Evolutionary conservation across 139 green algal species (phyloP).

Genomic region (Haematococcus lacustris): DNA sequence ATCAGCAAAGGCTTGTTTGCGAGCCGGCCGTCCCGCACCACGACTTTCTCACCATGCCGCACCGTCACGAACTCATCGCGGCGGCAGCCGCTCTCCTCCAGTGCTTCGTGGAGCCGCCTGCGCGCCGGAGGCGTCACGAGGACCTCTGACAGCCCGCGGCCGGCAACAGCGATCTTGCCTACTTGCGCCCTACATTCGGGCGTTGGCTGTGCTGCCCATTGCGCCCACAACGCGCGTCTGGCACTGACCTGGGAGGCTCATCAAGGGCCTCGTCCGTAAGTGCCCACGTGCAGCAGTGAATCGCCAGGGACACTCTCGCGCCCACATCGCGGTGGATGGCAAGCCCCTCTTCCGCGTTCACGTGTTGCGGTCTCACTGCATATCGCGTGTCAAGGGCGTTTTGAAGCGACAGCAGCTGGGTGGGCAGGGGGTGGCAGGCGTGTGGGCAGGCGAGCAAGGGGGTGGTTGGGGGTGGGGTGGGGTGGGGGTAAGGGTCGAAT

Average conservation of each 20-base stretch:
- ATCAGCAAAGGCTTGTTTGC: background rate
- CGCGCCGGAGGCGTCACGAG: too few species aligned
- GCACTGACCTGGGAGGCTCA: slow-evolving; percentile 42
- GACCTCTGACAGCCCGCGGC: too few species aligned
- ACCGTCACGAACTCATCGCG: slow-evolving; percentile 1
- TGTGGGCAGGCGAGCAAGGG: too few species aligned
- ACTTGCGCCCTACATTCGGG: background rate
- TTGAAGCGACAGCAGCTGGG: too few species aligned
- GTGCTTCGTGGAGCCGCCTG: background rate
- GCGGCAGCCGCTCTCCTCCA: background rate
- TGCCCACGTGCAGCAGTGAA: slow-evolving; percentile 67
- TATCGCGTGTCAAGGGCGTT: too few species aligned
- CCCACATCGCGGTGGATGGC: slow-evolving; percentile 48
- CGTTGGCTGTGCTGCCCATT: background rate
- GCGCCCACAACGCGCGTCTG: too few species aligned
- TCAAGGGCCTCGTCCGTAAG: slow-evolving; percentile 58
- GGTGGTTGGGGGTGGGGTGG: too few species aligned
- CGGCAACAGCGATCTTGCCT: too few species aligned
- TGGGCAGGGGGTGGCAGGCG: too few species aligned
- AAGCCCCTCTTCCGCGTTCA: slow-evolving; percentile 62
- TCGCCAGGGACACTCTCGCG: slow-evolving; percentile 32
- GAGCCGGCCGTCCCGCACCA: background rate
- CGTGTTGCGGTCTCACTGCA: slow-evolving; percentile 59
- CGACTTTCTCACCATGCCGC: background rate
- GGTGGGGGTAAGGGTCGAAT: too few species aligned